phyloP scores from a whole-genome alignment of 345 rosid genomes.

The Acer negundo region DNA sequence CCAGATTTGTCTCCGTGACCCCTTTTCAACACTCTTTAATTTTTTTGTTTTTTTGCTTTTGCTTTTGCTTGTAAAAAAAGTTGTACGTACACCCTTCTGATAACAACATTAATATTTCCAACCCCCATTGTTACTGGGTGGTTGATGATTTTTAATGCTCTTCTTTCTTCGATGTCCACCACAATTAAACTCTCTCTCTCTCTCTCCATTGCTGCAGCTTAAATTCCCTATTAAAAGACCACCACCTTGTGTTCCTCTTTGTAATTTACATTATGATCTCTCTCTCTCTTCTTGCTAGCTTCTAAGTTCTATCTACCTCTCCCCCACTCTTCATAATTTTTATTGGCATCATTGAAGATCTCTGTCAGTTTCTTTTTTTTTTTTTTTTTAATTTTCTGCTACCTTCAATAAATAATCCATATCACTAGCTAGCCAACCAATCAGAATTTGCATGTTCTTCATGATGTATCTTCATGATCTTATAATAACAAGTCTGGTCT shows the following conservation, averaged over 20 bases:
- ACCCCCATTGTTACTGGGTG: constrained; percentile 41
- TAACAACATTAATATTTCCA: constrained; percentile 35
- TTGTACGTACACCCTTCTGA: no score
- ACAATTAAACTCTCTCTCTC: constrained; percentile 1
- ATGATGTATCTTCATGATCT: not conserved
- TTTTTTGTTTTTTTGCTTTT: no score
- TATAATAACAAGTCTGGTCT: not conserved
- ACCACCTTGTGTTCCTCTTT: not conserved
- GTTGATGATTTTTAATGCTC: constrained; percentile 46
- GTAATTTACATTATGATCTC: not conserved
- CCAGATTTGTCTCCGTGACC: constrained; percentile 36
- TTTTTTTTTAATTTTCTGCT: not conserved
- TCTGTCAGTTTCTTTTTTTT: not conserved
- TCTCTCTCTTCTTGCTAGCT: constrained; percentile 6
- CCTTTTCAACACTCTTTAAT: constrained; percentile 31
- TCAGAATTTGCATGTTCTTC: not conserved
- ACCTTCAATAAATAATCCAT: not conserved
- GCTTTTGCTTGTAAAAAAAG: not conserved
- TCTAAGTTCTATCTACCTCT: not conserved
- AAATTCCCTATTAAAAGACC: constrained; percentile 6
- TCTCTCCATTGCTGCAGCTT: not conserved
- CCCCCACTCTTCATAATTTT: not conserved
- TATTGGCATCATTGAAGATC: constrained; percentile 3
- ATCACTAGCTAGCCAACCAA: not conserved
- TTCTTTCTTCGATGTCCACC: constrained; percentile 33